A percentile compares a stretch with the other conserved stretches of the same genome.
phyloP scores from a whole-genome alignment of 1,139 yeast species.

The Yamadazyma epiphylla region DNA sequence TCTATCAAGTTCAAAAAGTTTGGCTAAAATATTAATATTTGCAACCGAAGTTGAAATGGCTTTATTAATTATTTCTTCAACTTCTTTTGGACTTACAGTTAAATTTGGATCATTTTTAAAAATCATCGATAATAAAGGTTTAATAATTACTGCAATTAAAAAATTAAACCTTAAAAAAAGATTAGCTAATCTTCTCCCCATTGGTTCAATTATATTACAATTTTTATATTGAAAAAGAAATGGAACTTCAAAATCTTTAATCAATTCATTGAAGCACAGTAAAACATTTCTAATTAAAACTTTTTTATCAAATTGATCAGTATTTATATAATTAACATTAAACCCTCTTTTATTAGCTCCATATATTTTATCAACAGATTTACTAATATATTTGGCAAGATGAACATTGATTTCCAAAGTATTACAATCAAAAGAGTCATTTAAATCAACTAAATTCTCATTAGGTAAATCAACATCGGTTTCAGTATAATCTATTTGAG shows the following conservation, averaged over 20 bases:
- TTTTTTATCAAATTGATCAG: conserved; percentile 37
- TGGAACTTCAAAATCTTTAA: conserved; percentile 30
- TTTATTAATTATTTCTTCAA: conserved; percentile 32
- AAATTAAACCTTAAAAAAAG: conserved; percentile 47
- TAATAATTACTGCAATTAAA: conserved; percentile 38
- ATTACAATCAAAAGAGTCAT: conserved; percentile 29
- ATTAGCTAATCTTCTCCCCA: conserved; percentile 32
- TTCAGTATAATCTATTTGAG: conserved; percentile 46
- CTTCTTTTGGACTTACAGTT: conserved; percentile 24
- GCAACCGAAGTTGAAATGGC: conserved; percentile 39
- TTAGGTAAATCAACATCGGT: conserved; percentile 48
- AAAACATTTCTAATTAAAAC: conserved; percentile 28
- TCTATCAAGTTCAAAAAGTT: conserved; percentile 30
- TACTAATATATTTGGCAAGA: conserved; percentile 34
- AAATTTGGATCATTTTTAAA: conserved; percentile 27
- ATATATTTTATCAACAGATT: conserved; percentile 29
- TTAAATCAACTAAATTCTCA: conserved; percentile 27
- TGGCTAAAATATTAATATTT: conserved; percentile 35
- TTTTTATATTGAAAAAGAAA: conserved; percentile 21
- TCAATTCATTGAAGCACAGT: conserved; percentile 25
- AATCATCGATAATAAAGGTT: conserved; percentile 42
- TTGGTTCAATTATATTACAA: conserved; percentile 17
- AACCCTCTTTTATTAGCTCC: conserved; percentile 38
- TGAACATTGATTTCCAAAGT: conserved; percentile 37
- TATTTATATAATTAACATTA: conserved; percentile 37